Evolutionary conservation across 208 protist species (phyloP), one percentile per base, ranked within the genome.

Genomic region (Phytomonas sp.): DNA sequence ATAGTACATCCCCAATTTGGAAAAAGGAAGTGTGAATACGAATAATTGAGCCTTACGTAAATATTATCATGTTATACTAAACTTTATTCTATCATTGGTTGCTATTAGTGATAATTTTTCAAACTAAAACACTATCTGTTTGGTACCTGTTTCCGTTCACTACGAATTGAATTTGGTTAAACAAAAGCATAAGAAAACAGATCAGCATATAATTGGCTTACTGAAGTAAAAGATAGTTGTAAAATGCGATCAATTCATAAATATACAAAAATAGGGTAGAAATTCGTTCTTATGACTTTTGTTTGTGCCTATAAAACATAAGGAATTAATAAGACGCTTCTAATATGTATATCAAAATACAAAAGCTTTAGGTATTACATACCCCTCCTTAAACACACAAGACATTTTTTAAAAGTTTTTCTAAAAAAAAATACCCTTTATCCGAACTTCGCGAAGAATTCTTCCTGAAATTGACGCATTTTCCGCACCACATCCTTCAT

Each of bases 401-500:
- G 23, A 60, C 51, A 60, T 60, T 60, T 62, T 69, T 33, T 9
- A 40, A 40, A 40, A 40, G 36, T 9, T 40, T 9, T 40, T 13
- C 9, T n/a, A n/a, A 40, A 40, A 40, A 43, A 28, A 29, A n/a
- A 7, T 26, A 29, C 17, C 70, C 8, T 60, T 51, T 72, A 73
- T 17, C 43, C 60, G 70, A 88, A 94, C 71, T 84, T 75, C 7
- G 30, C 33, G 74, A 87, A 89, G n/a, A 94, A 64, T 43, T 63
- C 59, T 53, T 90, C 80, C 74, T 95, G 89, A 67, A 92, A 84
- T 31, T 59, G 63, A 68, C 85, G 80, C 68, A 95, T 82, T 31
- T 75, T 43, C 40, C 70, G 68, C 79, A 92, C 83, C 82, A 96
- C 81, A n/a, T 79, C 75, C 73, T 98, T 82, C 74, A 99, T 97